These are phyloP conservation scores for Amaranthus cruentus DNA, from an alignment of 148 eudicot species.

Conservation along the genomic window DNA sequence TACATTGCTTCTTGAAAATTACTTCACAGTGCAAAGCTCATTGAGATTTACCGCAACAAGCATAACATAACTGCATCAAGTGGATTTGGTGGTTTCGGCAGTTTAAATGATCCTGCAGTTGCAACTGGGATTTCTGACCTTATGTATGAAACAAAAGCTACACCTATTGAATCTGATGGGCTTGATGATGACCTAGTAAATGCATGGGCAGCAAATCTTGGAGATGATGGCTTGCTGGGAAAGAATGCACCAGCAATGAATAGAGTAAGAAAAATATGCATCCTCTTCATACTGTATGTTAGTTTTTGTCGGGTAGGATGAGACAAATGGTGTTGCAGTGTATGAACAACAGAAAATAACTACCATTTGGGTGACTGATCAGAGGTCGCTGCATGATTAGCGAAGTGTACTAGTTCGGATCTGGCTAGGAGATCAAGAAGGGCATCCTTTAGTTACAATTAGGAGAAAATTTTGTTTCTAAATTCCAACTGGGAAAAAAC, in stretches of 20 bases:
- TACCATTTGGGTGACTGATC: too few species aligned
- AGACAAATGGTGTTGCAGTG: constrained; percentile 5
- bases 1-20: constrained; percentile 21
- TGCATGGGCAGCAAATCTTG: constrained; percentile 96
- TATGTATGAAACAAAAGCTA: constrained; percentile 69
- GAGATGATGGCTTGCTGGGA: constrained; percentile 88
- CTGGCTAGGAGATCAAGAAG: too few species aligned
- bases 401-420: too few species aligned
- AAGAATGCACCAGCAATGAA: constrained; percentile 92
- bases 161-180: constrained; percentile 50
- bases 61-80: constrained; percentile 87
- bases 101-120: constrained; percentile 79
- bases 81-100: constrained; percentile 28
- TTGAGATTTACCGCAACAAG: constrained; percentile 82
- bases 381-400: too few species aligned
- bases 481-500: too few species aligned
- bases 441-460: too few species aligned
- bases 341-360: not conserved
- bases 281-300: not conserved
- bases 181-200: constrained; percentile 97
- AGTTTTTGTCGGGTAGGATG: not conserved
- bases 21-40: constrained; percentile 70
- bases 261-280: constrained; percentile 53
- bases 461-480: too few species aligned
- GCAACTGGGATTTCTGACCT: constrained; percentile 96